Evolutionary conservation across 2,329 filamentous ascomycete genomes (phyloP).

Genomic region (Verticillium klebahnii): DNA sequence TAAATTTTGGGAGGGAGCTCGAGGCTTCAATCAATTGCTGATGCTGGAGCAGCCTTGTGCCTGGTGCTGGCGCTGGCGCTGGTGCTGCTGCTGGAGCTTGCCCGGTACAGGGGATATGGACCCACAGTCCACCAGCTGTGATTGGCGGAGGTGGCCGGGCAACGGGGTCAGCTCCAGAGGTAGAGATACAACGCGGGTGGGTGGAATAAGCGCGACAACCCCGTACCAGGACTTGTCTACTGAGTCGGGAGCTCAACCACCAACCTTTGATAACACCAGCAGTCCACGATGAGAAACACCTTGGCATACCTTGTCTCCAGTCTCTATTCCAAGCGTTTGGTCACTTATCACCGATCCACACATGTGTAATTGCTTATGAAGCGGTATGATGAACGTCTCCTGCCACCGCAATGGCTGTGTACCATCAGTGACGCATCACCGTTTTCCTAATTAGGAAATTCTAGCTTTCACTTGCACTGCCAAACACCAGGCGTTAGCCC

Average conservation of each 20-base stretch:
- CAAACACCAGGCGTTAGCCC: background rate
- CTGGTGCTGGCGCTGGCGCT: background rate
- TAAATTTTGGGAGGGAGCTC: background rate
- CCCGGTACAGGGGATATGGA: constrained; percentile 1
- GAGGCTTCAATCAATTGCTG: background rate
- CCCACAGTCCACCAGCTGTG: constrained; percentile 3
- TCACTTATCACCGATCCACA: too few species aligned
- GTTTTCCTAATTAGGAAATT: constrained; percentile 8
- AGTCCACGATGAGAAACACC: too few species aligned
- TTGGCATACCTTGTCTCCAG: too few species aligned
- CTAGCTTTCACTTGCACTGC: background rate
- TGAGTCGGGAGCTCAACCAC: too few species aligned
- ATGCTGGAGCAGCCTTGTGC: constrained; percentile 1
- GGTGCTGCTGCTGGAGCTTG: background rate
- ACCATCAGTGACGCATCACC: background rate
- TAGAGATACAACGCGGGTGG: background rate
- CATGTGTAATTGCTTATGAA: too few species aligned
- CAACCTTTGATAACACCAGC: too few species aligned
- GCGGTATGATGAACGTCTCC: too few species aligned
- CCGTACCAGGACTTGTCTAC: background rate
- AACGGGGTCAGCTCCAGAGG: constrained; percentile 3
- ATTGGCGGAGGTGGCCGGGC: constrained; percentile 12
- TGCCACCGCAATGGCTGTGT: background rate
- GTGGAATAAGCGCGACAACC: background rate
- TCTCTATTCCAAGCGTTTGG: too few species aligned